A percentile compares a stretch with the other conserved stretches of the same genome.
These are phyloP conservation scores for Tetragonia tetragonoides DNA, from an alignment of 148 eudicot genomes.

Conservation along the genomic window DNA sequence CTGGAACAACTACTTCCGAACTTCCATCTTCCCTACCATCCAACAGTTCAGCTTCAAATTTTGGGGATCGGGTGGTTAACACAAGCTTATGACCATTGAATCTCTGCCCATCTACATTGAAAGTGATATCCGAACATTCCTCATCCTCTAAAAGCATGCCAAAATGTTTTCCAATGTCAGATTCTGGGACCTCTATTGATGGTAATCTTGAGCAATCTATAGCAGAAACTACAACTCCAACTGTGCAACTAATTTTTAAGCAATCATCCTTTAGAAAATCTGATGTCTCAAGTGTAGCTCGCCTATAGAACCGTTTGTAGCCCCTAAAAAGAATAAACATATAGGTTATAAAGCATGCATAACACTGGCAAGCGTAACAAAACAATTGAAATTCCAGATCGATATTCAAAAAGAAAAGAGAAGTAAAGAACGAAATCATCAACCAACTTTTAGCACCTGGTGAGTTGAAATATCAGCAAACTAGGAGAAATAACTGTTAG, in stretches of 20 bases:
- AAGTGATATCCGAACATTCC: conserved; percentile 33
- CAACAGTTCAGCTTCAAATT: conserved; percentile 26
- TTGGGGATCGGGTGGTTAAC: conserved; percentile 33
- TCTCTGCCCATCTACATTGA: conserved; percentile 29
- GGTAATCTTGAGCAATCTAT: conserved; percentile 34
- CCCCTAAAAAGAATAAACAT: conserved; percentile 25
- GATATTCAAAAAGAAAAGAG: background rate
- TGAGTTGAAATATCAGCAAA: too few species aligned
- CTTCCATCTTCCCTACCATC: conserved; percentile 9
- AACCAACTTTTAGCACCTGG: background rate
- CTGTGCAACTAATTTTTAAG: conserved; percentile 36
- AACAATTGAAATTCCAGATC: background rate
- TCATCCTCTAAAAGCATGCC: conserved; percentile 35
- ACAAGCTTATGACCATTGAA: conserved; percentile 33
- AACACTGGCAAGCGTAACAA: background rate
- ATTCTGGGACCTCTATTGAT: conserved; percentile 35
- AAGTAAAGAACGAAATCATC: background rate
- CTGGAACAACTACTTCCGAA: conserved; percentile 21
- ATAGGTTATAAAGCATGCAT: background rate
- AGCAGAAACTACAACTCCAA: conserved; percentile 36
- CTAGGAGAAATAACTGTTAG: too few species aligned
- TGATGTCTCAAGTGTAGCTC: conserved; percentile 31
- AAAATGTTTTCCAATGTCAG: conserved; percentile 40
- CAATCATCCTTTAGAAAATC: conserved; percentile 41
- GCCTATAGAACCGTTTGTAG: conserved; percentile 37